Conservation (phyloP, 164 flowering plant genomes). For the Magnolia changhungtana region DNA sequence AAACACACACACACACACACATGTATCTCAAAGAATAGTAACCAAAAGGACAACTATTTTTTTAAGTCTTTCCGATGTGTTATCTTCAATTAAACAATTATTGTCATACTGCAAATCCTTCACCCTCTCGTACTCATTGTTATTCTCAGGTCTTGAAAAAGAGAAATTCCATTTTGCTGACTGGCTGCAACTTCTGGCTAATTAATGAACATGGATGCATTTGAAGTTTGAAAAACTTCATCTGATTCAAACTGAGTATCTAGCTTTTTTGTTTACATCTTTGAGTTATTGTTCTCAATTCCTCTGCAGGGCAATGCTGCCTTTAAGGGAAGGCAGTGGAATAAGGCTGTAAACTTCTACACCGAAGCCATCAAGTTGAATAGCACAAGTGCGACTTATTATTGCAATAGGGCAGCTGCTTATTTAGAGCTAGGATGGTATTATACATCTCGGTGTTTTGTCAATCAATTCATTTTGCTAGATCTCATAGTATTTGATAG, state of each 20-base stretch:
- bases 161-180: neutral
- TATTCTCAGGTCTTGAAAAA: too few species aligned
- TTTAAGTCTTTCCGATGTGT: too few species aligned
- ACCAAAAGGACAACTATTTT: too few species aligned
- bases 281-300: neutral
- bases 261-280: neutral
- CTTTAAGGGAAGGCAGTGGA: constrained; percentile 83
- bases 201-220: neutral
- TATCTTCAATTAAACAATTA: too few species aligned
- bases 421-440: constrained; percentile 89
- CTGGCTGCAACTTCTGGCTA: neutral
- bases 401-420: constrained; percentile 90
- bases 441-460: neutral
- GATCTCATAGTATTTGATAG: neutral
- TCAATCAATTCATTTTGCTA: neutral
- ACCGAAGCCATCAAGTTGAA: constrained; percentile 87
- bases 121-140: too few species aligned
- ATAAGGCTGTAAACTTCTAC: constrained; percentile 82
- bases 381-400: constrained; percentile 63
- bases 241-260: neutral
- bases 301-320: constrained; percentile 88
- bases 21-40: too few species aligned
- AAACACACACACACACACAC: too few species aligned
- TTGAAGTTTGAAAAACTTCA: neutral
- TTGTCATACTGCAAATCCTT: too few species aligned